phyloP scores from a whole-genome alignment of 768 basidiomycete species.

The Gymnopilus junonius region DNA sequence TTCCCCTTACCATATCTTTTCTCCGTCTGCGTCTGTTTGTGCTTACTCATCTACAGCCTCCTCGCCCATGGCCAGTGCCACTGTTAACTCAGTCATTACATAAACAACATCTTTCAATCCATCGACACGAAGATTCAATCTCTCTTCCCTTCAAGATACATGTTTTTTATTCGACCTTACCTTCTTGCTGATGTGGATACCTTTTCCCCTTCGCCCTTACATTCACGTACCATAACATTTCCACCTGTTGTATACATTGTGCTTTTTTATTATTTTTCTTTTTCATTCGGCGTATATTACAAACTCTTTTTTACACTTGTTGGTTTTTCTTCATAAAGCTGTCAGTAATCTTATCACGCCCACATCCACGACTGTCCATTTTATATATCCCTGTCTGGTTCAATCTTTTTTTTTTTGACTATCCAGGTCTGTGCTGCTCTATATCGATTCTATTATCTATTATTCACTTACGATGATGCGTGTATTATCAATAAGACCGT shows the following conservation, averaged over 20 bases:
- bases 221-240: constrained; percentile 1
- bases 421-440: background rate
- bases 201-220: background rate
- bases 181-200: background rate
- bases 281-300: background rate
- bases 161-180: background rate
- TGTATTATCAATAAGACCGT: background rate
- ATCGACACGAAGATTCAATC: background rate
- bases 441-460: background rate
- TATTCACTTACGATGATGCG: background rate
- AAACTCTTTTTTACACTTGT: background rate
- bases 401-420: background rate
- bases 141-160: background rate
- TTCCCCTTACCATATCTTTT: constrained; percentile 17
- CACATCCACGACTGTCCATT: background rate
- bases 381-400: background rate
- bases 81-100: constrained; percentile 9
- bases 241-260: constrained; percentile 1
- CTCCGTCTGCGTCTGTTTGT: constrained; percentile 18
- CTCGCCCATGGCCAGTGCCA: background rate
- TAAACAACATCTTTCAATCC: constrained; percentile 15
- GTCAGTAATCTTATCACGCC: background rate
- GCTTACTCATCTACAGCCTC: constrained; percentile 14
- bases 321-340: background rate
- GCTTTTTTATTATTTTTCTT: background rate